Evolutionary conservation across 352 stramenopile genomes (phyloP).

Genomic region (Pythium aristosporum): DNA sequence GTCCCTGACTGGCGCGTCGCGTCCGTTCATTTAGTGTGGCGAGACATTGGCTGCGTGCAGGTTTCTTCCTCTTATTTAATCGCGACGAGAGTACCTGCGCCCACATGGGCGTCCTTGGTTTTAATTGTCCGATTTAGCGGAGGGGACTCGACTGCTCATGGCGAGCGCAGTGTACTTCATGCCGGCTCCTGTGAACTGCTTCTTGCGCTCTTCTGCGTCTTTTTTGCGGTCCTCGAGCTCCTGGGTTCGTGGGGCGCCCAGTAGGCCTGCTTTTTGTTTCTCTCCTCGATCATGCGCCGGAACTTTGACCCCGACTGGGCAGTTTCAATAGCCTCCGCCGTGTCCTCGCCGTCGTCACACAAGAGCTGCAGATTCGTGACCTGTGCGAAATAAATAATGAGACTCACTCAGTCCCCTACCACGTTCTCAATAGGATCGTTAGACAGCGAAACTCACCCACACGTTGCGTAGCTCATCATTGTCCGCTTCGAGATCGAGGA

Average conservation of each 20-base stretch:
- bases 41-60: conserved; percentile 19
- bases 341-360: conserved; percentile 53
- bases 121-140: conserved; percentile 27
- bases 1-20: conserved; percentile 38
- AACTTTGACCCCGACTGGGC: conserved; percentile 46
- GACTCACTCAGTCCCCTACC: neutral
- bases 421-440: neutral
- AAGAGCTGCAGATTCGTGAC: conserved; percentile 74
- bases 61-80: conserved; percentile 25
- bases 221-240: conserved; percentile 73
- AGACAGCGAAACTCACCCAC: conserved; percentile 42
- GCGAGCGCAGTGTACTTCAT: conserved; percentile 86
- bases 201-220: conserved; percentile 79
- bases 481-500: conserved; percentile 76
- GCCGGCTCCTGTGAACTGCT: conserved; percentile 61
- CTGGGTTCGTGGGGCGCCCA: conserved; percentile 73
- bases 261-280: conserved; percentile 74
- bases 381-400: conserved; percentile 18
- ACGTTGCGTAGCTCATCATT: conserved; percentile 54
- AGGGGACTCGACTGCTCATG: conserved; percentile 54
- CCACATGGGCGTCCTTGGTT: neutral
- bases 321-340: conserved; percentile 32
- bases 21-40: conserved; percentile 3
- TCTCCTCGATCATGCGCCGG: conserved; percentile 74
- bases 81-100: conserved; percentile 4